phyloP scores from a whole-genome alignment of 2,329 filamentous ascomycete species.

The Trichophyton mentagrophytes region DNA sequence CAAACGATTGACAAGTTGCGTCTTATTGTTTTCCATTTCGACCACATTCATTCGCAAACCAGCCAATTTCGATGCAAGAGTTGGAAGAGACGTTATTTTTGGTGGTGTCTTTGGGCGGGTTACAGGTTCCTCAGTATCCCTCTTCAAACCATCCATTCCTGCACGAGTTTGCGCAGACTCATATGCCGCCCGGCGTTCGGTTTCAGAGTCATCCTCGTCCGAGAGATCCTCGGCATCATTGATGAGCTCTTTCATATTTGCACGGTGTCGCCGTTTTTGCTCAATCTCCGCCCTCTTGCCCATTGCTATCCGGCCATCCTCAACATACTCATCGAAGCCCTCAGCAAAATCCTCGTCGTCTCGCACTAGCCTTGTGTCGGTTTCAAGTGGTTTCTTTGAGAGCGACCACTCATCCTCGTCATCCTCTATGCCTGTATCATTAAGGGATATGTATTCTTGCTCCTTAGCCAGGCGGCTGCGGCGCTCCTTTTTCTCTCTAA shows the following conservation, averaged over 20 bases:
- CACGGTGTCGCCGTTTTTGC: slow-evolving; percentile 50
- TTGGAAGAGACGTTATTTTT: slow-evolving; percentile 65
- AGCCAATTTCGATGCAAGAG: slow-evolving; percentile 53
- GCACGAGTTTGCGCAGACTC: slow-evolving; percentile 75
- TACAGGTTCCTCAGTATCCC: slow-evolving; percentile 24
- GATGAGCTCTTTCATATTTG: slow-evolving; percentile 75
- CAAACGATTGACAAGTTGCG: slow-evolving; percentile 49
- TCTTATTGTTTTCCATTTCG: slow-evolving; percentile 51
- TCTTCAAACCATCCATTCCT: slow-evolving; percentile 60
- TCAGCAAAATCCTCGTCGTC: slow-evolving; percentile 91
- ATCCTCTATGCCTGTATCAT: slow-evolving; percentile 17
- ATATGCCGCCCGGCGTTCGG: slow-evolving; percentile 61
- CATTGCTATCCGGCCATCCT: slow-evolving; percentile 67
- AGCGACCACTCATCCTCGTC: slow-evolving; percentile 37
- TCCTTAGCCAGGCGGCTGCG: slow-evolving; percentile 68
- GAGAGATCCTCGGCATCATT: slow-evolving; percentile 58
- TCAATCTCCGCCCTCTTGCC: slow-evolving; percentile 68
- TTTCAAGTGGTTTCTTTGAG: slow-evolving; percentile 46
- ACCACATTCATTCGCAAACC: slow-evolving; percentile 49
- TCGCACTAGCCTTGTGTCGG: slow-evolving; percentile 59
- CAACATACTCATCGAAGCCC: slow-evolving; percentile 83
- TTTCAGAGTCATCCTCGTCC: slow-evolving; percentile 51
- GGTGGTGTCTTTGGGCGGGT: slow-evolving; percentile 48
- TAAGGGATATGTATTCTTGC: slow-evolving; percentile 38
- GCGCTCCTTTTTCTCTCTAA: slow-evolving; percentile 80